Conservation (phyloP, 2,329 filamentous ascomycete genomes). For the Peltaster fructicola region DNA sequence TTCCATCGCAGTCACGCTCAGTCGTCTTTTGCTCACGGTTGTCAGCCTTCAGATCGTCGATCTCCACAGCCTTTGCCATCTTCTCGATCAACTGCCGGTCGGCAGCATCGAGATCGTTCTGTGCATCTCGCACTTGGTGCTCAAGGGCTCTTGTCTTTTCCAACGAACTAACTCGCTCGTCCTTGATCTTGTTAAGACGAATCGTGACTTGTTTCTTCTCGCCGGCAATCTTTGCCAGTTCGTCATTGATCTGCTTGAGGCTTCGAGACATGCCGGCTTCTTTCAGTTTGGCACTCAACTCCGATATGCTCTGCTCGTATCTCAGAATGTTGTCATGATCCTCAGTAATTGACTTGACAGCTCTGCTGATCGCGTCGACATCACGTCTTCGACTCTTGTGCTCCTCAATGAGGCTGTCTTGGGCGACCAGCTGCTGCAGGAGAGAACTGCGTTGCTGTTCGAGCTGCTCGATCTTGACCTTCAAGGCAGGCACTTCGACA, state of each 20-base stretch:
- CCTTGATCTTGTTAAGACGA: slow-evolving; percentile 45
- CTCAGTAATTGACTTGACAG: slow-evolving; percentile 57
- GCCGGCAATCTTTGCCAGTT: slow-evolving; percentile 49
- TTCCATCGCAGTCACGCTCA: slow-evolving; percentile 52
- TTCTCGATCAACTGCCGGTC: slow-evolving; percentile 69
- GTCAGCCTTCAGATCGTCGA: slow-evolving; percentile 54
- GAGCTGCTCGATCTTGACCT: slow-evolving; percentile 43
- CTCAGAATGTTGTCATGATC: slow-evolving; percentile 54
- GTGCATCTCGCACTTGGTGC: slow-evolving; percentile 57
- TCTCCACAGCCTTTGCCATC: slow-evolving; percentile 47
- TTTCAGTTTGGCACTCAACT: slow-evolving; percentile 59
- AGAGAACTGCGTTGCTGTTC: slow-evolving; percentile 21
- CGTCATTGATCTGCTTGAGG: slow-evolving; percentile 67
- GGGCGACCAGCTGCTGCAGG: slow-evolving; percentile 33
- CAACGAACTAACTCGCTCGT: slow-evolving; percentile 48
- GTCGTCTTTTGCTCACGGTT: slow-evolving; percentile 50
- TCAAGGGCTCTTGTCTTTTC: slow-evolving; percentile 51
- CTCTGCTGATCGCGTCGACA: slow-evolving; percentile 58
- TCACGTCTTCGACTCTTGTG: slow-evolving; percentile 49
- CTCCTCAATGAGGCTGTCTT: slow-evolving; percentile 50
- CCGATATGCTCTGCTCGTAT: slow-evolving; percentile 54
- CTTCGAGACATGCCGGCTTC: slow-evolving; percentile 47
- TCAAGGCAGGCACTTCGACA: slow-evolving; percentile 51
- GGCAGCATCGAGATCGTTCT: slow-evolving; percentile 52
- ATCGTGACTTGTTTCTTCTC: slow-evolving; percentile 47